These are phyloP conservation scores for Sclerotinia trifoliorum DNA, from an alignment of 2,329 filamentous ascomycete species.

Conservation along the genomic window DNA sequence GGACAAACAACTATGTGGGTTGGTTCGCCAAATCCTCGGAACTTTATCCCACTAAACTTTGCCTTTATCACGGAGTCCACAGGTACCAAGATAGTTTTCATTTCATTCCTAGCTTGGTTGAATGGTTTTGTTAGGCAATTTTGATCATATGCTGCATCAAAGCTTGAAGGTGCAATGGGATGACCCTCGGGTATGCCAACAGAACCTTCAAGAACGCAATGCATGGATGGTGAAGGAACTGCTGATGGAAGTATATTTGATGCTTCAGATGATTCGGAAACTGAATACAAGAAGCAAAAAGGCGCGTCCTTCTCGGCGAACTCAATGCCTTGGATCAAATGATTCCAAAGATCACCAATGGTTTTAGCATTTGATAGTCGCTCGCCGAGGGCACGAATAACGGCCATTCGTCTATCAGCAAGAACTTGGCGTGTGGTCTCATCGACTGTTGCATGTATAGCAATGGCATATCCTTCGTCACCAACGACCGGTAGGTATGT, in stretches of 20 bases:
- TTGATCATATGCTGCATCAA: slow-evolving; percentile 72
- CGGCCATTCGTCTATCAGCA: slow-evolving; percentile 73
- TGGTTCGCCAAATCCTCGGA: slow-evolving; percentile 67
- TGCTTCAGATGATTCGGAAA: slow-evolving; percentile 68
- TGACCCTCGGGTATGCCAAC: slow-evolving; percentile 67
- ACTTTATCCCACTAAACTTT: slow-evolving; percentile 62
- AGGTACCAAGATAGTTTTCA: slow-evolving; percentile 61
- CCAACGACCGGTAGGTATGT: slow-evolving; percentile 77
- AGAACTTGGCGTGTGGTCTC: slow-evolving; percentile 76
- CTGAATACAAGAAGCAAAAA: slow-evolving; percentile 73
- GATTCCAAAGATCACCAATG: slow-evolving; percentile 69
- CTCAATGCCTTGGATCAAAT: slow-evolving; percentile 64
- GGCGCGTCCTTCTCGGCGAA: slow-evolving; percentile 73
- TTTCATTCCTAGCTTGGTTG: slow-evolving; percentile 60
- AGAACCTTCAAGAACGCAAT: slow-evolving; percentile 68
- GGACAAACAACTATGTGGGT: slow-evolving; percentile 72
- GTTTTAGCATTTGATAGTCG: slow-evolving; percentile 67
- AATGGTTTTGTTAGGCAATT: slow-evolving; percentile 72
- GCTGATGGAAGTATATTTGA: slow-evolving; percentile 52
- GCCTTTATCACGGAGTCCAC: slow-evolving; percentile 54
- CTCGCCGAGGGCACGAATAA: slow-evolving; percentile 72
- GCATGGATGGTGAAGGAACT: slow-evolving; percentile 30
- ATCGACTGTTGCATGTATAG: slow-evolving; percentile 68
- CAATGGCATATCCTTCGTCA: slow-evolving; percentile 68
- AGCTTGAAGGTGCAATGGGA: slow-evolving; percentile 64